Base-by-base conservation (phyloP, 495 filamentous ascomycete species). In the Lasiosphaeria ovina region DNA sequence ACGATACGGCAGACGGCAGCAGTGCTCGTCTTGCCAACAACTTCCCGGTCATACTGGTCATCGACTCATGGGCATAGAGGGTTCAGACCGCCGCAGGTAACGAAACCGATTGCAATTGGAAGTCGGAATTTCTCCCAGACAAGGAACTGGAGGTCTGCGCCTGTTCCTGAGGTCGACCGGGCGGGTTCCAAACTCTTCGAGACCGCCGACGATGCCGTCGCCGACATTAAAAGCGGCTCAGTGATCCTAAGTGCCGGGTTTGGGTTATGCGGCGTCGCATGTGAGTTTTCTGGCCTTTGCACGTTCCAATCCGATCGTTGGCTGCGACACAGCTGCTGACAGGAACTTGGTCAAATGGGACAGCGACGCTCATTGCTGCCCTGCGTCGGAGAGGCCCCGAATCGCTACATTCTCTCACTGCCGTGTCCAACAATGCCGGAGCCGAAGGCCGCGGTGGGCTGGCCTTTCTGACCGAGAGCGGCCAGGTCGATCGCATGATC, bases 361-460 rank as follows among this genome's bases (percentile, higher is more conserved):
- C 58, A 71, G 69, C 81, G 61, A 82, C 81, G 0, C 72, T 83
- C 5, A 83, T 83, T 51, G 72, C 74, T 35, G 81, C 81, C 0
- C 69, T 83, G 11, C 75, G 74, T 48, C 69, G 71, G 8, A 71
- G 78, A 55, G 81, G 81, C 35, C 65, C 69, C 6, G 69, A 74
- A 3, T 70, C 68, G n/a, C 72, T 82, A 3, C 77, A 80, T 59
- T 72, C 76, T 6, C 74, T 88, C 12, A 87, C 85, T 2, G 83
- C 81, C 40, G 85, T 87, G 35, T 87, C 84, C 53, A 88, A 88
- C 70, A 87, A 87, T 69, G 85, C 84, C 24, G 85, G 85, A 35
- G 74, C 79, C 7, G 81, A 79, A 45, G 75, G 77, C 32, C 71
- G 77, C n/a, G 85, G 79, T 7, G 85, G 83, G 6, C 72, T 86